Percentiles rank a stretch among this genome's conserved stretches.
Evolutionary conservation across 2,329 filamentous ascomycete genomes (phyloP).

Genomic region (Pseudophaeomoniella oleicola): DNA sequence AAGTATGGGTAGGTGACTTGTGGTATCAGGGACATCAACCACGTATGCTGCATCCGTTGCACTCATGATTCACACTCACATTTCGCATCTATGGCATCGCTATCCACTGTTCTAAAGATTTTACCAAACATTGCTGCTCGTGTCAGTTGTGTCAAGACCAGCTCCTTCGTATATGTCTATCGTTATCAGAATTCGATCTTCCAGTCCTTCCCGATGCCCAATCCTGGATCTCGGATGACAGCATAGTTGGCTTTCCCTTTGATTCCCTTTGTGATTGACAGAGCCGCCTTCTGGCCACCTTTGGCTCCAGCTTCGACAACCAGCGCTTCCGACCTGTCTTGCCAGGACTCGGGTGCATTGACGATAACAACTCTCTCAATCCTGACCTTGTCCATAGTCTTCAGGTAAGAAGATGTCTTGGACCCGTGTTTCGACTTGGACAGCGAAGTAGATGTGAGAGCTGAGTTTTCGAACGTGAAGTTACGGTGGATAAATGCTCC

Average conservation of each 20-base stretch:
- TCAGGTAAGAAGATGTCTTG: conserved; percentile 59
- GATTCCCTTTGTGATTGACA: conserved; percentile 45
- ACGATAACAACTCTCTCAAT: conserved; percentile 79
- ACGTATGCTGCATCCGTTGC: too few species aligned
- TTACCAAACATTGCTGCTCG: too few species aligned
- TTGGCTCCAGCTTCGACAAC: conserved; percentile 32
- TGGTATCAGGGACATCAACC: too few species aligned
- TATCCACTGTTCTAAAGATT: too few species aligned
- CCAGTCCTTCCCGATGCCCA: conserved; percentile 50
- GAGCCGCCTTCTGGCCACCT: conserved; percentile 32
- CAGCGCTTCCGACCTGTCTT: conserved; percentile 41
- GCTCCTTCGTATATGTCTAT: too few species aligned
- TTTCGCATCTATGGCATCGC: too few species aligned
- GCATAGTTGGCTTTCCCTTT: conserved; percentile 45
- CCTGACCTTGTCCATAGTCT: conserved; percentile 54
- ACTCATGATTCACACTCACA: too few species aligned
- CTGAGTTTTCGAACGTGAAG: conserved; percentile 50
- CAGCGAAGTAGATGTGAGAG: conserved; percentile 50
- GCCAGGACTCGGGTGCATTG: conserved; percentile 62
- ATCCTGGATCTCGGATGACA: conserved; percentile 47
- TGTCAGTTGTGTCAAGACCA: too few species aligned
- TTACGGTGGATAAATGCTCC: conserved; percentile 79
- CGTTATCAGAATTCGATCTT: conserved; percentile 41
- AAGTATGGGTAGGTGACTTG: too few species aligned
- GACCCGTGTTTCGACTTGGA: conserved; percentile 37